Evolutionary conservation across 75 land plant genomes (phyloP).

Genomic region (Adiantum capillusveneris): DNA sequence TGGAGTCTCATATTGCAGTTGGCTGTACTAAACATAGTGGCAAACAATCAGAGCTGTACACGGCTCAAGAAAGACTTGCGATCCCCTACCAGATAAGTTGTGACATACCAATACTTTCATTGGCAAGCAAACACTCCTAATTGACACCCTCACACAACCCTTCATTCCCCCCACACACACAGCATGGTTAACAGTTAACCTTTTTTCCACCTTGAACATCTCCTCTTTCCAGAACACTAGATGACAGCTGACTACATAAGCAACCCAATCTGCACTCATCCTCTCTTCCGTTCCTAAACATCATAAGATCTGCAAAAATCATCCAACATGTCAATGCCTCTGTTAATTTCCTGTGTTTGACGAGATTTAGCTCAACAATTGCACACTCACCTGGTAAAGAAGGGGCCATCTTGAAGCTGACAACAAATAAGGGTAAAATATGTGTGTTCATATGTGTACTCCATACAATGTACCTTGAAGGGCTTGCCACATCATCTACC

Average conservation of each 20-base stretch:
- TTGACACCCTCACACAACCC: not conserved
- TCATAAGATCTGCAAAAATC: not conserved
- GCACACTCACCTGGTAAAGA: constrained; percentile 11
- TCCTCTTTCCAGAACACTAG: not conserved
- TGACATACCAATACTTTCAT: not conserved
- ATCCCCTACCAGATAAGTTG: too few relatives aligned
- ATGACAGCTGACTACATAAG: not conserved
- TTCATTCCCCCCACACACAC: not conserved
- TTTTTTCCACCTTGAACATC: not conserved
- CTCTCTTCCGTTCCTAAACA: not conserved
- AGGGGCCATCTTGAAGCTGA: constrained; percentile 41
- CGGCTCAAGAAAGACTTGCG: too few relatives aligned
- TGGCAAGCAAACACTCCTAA: not conserved
- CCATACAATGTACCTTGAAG: constrained; percentile 61
- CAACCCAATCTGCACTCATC: not conserved
- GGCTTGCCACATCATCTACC: constrained; percentile 39
- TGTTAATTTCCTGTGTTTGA: not conserved
- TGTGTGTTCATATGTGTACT: constrained; percentile 61
- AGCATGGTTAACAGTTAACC: not conserved
- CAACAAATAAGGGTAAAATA: constrained; percentile 53
- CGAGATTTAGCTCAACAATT: not conserved
- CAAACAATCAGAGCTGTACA: too few relatives aligned
- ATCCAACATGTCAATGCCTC: not conserved
- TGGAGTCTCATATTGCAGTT: too few relatives aligned
- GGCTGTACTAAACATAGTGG: too few relatives aligned